Percentiles rank a stretch among this genome's conserved stretches.
phyloP scores from a whole-genome alignment of 257 asterid genomes.

The Primulina huaijiensis region DNA sequence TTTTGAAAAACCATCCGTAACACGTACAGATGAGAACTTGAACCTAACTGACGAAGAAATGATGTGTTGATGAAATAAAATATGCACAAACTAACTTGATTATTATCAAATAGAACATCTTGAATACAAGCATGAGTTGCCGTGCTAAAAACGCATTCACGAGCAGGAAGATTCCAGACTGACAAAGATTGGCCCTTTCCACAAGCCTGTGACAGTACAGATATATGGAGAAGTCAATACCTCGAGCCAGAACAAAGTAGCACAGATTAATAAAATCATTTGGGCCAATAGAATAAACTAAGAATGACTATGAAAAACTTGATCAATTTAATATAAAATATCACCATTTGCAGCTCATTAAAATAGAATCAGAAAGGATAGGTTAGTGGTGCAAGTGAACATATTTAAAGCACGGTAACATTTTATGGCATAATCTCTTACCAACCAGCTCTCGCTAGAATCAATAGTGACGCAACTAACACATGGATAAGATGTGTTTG shows the following conservation, averaged over 20 bases:
- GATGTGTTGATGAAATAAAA: constrained; percentile 3
- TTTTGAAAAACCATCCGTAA: constrained; percentile 5
- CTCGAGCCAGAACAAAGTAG: background rate
- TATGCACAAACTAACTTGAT: constrained; percentile 58
- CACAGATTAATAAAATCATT: background rate
- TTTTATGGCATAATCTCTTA: constrained; percentile 38
- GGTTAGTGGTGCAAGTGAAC: background rate
- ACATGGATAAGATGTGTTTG: constrained; percentile 41
- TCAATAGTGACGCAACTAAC: constrained; percentile 88
- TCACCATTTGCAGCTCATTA: background rate
- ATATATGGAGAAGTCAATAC: constrained; percentile 19
- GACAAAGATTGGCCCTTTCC: constrained; percentile 83
- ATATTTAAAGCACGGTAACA: background rate
- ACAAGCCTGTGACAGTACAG: constrained; percentile 53
- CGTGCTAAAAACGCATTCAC: constrained; percentile 64
- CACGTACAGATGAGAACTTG: background rate
- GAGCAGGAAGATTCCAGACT: constrained; percentile 88
- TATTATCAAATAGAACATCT: constrained; percentile 68
- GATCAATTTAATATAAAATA: background rate
- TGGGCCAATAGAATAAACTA: background rate
- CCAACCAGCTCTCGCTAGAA: constrained; percentile 98
- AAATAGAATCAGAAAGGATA: background rate
- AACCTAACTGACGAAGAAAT: constrained; percentile 16
- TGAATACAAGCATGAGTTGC: constrained; percentile 57
- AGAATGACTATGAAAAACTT: background rate